A percentile compares a stretch with the other conserved stretches of the same genome.
Conservation (phyloP, 176 grass and related monocot genomes). For the Panicum miliaceum region DNA sequence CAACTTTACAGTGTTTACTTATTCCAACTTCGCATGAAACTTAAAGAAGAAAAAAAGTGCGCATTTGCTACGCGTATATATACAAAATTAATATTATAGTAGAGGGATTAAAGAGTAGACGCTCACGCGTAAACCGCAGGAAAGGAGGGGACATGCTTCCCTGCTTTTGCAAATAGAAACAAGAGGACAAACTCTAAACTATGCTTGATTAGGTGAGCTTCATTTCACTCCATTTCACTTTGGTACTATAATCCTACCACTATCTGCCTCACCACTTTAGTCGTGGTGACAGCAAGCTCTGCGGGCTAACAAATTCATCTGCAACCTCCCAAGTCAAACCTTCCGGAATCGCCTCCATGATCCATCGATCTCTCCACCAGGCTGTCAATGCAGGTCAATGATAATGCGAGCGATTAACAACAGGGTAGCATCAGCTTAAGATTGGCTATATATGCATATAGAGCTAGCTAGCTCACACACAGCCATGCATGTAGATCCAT, state of each 20-base stretch:
- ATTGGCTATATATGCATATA: not conserved
- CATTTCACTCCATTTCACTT: conserved; percentile 35
- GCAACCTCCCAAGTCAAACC: conserved; percentile 51
- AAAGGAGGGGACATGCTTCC: conserved; percentile 60
- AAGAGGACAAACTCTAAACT: conserved; percentile 34
- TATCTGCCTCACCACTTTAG: conserved; percentile 22
- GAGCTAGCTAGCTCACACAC: conserved; percentile 14
- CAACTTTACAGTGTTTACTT: conserved; percentile 7
- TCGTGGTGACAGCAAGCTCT: not conserved
- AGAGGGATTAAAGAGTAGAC: not conserved
- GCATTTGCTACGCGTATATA: not conserved
- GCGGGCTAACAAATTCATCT: not conserved
- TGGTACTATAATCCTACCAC: conserved; percentile 1
- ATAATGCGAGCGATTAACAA: conserved; percentile 30
- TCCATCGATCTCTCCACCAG: conserved; percentile 46
- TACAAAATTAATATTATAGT: not conserved
- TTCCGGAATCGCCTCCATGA: conserved; percentile 9
- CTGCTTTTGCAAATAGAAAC: conserved; percentile 60
- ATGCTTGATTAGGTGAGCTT: conserved; percentile 51
- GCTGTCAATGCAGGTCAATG: conserved; percentile 57
- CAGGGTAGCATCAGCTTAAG: not conserved
- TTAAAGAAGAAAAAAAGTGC: not conserved
- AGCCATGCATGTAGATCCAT: conserved; percentile 12
- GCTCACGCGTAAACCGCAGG: conserved; percentile 47
- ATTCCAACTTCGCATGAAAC: not conserved